Evolutionary conservation across 805 yeast genomes (phyloP), one percentile per base, ranked within the genome.

Genomic region (Hanseniaspora pseudoguilliermondii): DNA sequence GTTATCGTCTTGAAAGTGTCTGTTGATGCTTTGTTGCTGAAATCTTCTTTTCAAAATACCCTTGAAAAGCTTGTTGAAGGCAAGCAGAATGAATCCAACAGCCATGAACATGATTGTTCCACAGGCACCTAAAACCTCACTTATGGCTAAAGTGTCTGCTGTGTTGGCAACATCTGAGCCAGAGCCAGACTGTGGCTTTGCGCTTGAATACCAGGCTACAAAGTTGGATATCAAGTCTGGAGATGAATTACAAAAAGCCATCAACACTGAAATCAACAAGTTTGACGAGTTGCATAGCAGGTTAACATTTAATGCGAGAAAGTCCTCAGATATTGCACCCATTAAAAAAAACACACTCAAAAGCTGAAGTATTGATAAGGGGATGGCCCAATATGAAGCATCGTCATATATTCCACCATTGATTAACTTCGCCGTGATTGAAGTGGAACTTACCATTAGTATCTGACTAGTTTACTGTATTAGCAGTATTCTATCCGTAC

Each of bases 221-320:
- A 69, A 60, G 58, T 67, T 68, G 11, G 72, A 67, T 47, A 69
- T 65, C 5, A 69, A 54, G 60, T 69, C 72, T 2, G 72, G 72
- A 1, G 72, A 65, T 3, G 70, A 68, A 46, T 69, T 69, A 54
- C 72, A 69, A 69, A 70, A 68, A 16, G 72, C 66, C 48, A 69
- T 54, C 40, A 69, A 48, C 15, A 69, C 60, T 18, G 63, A 57
- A 25, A 65, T 66, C n/a, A 69, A 58, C 15, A 69, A 51, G 27
- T 59, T 59, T 8, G 71, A 56, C 9, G 58, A 56, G 39, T 50
- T 47, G 29, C 58, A 56, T 7, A 56, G 44, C 20, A 47, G 40
- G 34, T 56, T 67, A 16, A 69, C 71, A 55, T 66, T 67, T 5
- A 68, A 68, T 40, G 71, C 69, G 11, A 69, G 55, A 51, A 65